Conservation (phyloP, 805 yeast genomes). For the Zygoascus ofunaensis region DNA sequence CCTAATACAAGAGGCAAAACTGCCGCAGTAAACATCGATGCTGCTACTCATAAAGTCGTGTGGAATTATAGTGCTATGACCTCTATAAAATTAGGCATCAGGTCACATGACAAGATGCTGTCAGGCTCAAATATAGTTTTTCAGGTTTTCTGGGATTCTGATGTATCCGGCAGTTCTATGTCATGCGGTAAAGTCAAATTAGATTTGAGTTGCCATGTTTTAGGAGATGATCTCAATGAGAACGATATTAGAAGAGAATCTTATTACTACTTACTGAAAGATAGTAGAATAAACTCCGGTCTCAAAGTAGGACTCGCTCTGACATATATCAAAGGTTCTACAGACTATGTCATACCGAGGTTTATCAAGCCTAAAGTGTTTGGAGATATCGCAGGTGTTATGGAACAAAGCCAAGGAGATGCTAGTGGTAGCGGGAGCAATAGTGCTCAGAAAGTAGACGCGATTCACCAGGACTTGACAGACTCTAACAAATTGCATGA, state of each 20-base stretch:
- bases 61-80: conserved; percentile 39
- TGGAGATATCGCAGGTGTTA: conserved; percentile 42
- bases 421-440: not conserved
- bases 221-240: not conserved
- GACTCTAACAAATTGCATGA: not conserved
- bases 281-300: conserved; percentile 80
- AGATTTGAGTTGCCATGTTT: conserved; percentile 62
- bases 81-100: conserved; percentile 34
- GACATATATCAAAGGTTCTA: conserved; percentile 36
- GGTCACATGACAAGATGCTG: conserved; percentile 30
- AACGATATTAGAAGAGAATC: conserved; percentile 39
- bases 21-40: conserved; percentile 33
- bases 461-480: conserved; percentile 11
- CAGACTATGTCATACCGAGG: conserved; percentile 34
- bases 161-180: conserved; percentile 31
- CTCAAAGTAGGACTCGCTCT: conserved; percentile 46
- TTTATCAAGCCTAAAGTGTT: conserved; percentile 35
- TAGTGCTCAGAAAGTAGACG: not conserved
- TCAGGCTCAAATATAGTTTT: conserved; percentile 31
- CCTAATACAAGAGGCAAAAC: conserved; percentile 42
- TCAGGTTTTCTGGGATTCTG: conserved; percentile 38
- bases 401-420: conserved; percentile 10
- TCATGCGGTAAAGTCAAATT: conserved; percentile 58
- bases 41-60: conserved; percentile 39
- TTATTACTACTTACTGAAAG: conserved; percentile 59